phyloP scores from a whole-genome alignment of 805 yeast species.

The Barnettozyma californica region DNA sequence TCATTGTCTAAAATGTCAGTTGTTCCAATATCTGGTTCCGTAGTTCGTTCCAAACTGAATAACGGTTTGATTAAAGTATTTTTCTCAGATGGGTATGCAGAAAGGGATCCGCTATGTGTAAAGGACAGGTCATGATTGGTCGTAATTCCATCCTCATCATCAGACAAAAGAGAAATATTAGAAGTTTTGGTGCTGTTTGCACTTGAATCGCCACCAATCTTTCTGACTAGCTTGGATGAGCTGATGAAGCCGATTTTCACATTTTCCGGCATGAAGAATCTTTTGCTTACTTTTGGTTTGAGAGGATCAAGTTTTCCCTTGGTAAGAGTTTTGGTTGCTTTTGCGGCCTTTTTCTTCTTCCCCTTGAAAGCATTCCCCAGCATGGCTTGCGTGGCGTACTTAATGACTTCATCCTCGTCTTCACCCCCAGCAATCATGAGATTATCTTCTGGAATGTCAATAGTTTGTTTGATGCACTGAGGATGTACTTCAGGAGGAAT shows the following conservation, averaged over 20 bases:
- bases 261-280: constrained; percentile 69
- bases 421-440: constrained; percentile 44
- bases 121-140: constrained; percentile 5
- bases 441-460: constrained; percentile 71
- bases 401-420: constrained; percentile 64
- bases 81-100: background rate
- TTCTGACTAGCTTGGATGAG: constrained; percentile 44
- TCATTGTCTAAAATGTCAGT: background rate
- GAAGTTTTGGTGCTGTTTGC: background rate
- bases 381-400: constrained; percentile 63
- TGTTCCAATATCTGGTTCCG: background rate
- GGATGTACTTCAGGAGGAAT: constrained; percentile 59
- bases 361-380: constrained; percentile 29
- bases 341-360: constrained; percentile 13
- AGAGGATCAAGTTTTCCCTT: constrained; percentile 15
- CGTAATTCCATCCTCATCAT: constrained; percentile 11
- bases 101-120: background rate
- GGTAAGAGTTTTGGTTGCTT: constrained; percentile 7
- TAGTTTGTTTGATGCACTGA: constrained; percentile 44
- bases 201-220: constrained; percentile 11
- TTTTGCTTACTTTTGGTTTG: constrained; percentile 30
- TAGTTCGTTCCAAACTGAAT: background rate
- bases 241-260: constrained; percentile 59
- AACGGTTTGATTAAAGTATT: constrained; percentile 3
- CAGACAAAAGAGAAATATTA: constrained; percentile 15